Percentiles rank a stretch among this genome's conserved stretches.
These are phyloP conservation scores for Colletotrichum filicis DNA, from an alignment of 2,329 filamentous ascomycete genomes.

Conservation along the genomic window DNA sequence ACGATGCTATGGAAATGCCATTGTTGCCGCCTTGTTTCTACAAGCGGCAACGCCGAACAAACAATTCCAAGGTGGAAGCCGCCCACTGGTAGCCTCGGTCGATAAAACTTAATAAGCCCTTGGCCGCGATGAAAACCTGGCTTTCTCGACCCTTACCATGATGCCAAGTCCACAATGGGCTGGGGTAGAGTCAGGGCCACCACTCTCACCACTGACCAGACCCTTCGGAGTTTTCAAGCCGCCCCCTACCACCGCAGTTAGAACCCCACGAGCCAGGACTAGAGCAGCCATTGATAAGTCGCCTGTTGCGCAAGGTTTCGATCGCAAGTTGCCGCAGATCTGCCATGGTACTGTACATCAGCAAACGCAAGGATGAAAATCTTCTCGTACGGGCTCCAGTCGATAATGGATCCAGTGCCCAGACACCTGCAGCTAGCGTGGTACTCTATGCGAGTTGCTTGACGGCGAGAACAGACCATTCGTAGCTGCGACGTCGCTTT, in stretches of 20 bases:
- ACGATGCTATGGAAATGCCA: slow-evolving; percentile 9
- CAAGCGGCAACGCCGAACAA: slow-evolving; percentile 26
- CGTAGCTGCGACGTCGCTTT: slow-evolving; percentile 3
- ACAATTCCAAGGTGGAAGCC: slow-evolving; percentile 5
- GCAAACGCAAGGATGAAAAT: slow-evolving; percentile 35
- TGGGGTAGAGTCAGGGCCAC: slow-evolving; percentile 28
- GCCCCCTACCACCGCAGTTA: slow-evolving; percentile 28
- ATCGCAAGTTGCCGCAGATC: slow-evolving; percentile 35
- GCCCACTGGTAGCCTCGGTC: slow-evolving; percentile 28
- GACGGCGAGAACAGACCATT: background rate
- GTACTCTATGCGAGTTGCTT: slow-evolving; percentile 8
- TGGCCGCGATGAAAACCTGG: slow-evolving; percentile 21
- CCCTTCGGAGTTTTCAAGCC: slow-evolving; percentile 35
- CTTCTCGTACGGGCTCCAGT: slow-evolving; percentile 33
- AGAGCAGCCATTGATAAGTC: slow-evolving; percentile 19
- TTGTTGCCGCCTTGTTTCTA: slow-evolving; percentile 23
- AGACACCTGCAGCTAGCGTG: slow-evolving; percentile 17
- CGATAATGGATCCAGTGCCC: slow-evolving; percentile 11
- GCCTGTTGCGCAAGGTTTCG: slow-evolving; percentile 25
- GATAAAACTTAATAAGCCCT: slow-evolving; percentile 13
- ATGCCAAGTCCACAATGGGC: slow-evolving; percentile 29
- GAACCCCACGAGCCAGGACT: slow-evolving; percentile 29
- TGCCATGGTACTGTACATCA: slow-evolving; percentile 31
- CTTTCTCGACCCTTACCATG: slow-evolving; percentile 15
- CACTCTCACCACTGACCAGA: slow-evolving; percentile 30